Conservation (phyloP, 2,329 filamentous ascomycete genomes). For the Thelonectria rubi region DNA sequence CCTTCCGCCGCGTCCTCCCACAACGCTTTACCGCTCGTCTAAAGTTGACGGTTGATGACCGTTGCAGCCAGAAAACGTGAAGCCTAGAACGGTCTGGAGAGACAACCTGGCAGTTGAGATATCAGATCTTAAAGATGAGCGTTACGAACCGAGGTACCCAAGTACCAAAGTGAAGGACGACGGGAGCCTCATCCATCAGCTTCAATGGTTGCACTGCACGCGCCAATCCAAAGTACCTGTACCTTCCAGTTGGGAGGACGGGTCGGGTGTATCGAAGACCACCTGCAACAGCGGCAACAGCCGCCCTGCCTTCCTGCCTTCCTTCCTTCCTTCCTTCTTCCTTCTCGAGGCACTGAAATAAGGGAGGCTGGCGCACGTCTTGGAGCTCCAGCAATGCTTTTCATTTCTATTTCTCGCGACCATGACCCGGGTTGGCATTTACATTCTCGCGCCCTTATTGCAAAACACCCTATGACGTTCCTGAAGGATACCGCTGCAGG, state of each 20-base stretch:
- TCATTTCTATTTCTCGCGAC: slow-evolving; percentile 19
- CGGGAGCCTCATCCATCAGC: not conserved
- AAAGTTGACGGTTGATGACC: not conserved
- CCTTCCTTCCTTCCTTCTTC: not conserved
- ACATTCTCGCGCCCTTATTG: slow-evolving; percentile 32
- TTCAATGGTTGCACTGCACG: not conserved
- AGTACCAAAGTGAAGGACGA: not conserved
- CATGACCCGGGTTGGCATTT: slow-evolving; percentile 36
- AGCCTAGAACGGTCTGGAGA: no score
- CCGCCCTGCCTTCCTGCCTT: not conserved
- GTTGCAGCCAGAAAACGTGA: not conserved
- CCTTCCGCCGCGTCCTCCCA: not conserved
- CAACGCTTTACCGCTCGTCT: slow-evolving; percentile 2
- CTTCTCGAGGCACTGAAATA: not conserved
- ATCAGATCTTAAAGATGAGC: not conserved
- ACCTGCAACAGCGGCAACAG: not conserved
- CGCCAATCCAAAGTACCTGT: not conserved
- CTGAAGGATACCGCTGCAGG: not conserved
- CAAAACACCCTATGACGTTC: not conserved
- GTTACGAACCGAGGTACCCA: not conserved
- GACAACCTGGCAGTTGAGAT: no score
- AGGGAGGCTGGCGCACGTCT: slow-evolving; percentile 2
- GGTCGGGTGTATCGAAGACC: not conserved
- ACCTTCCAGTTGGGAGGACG: not conserved
- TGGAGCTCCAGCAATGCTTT: slow-evolving; percentile 8